Percentiles rank a stretch among this genome's conserved stretches.
phyloP scores from a whole-genome alignment of 2,329 filamentous ascomycete genomes.

The Aspergillus melleus region DNA sequence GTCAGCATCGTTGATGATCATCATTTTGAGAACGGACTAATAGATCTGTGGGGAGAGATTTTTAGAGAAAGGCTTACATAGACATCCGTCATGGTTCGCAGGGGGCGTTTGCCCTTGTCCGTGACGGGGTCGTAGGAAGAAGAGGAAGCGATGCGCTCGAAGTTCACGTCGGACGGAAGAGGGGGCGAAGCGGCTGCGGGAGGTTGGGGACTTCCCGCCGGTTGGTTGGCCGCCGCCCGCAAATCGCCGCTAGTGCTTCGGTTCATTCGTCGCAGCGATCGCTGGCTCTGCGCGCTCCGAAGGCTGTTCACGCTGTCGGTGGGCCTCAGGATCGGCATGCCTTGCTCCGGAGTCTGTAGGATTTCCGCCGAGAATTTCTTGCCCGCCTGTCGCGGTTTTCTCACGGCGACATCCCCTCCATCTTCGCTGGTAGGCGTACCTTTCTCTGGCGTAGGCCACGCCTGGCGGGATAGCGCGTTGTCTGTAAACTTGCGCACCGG shows the following conservation, averaged over 20 bases:
- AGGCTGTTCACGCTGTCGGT: conserved; percentile 61
- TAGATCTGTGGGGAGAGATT: too few relatives aligned
- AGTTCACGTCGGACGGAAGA: conserved; percentile 27
- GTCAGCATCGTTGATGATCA: conserved; percentile 1
- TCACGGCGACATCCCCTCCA: conserved; percentile 22
- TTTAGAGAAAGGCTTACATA: conserved; percentile 67
- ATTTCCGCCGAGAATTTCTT: conserved; percentile 29
- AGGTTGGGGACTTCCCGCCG: conserved; percentile 24
- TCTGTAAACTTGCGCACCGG: conserved; percentile 36
- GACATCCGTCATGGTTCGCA: conserved; percentile 87
- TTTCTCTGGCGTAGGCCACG: conserved; percentile 31
- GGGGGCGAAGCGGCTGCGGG: conserved; percentile 12
- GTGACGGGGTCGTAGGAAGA: conserved; percentile 71
- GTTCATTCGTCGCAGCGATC: conserved; percentile 66
- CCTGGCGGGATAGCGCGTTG: conserved; percentile 31
- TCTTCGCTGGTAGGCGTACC: conserved; percentile 14
- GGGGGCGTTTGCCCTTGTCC: conserved; percentile 82
- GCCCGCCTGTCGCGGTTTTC: conserved; percentile 25
- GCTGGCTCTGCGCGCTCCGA: conserved; percentile 31
- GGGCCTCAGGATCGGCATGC: conserved; percentile 32
- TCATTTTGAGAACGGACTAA: too few relatives aligned
- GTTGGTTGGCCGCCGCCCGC: conserved; percentile 52
- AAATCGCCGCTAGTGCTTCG: conserved; percentile 62
- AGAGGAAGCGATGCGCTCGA: conserved; percentile 47
- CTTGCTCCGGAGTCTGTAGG: conserved; percentile 37